phyloP scores from a whole-genome alignment of 495 filamentous ascomycete genomes.

The Penicillium antarcticum region DNA sequence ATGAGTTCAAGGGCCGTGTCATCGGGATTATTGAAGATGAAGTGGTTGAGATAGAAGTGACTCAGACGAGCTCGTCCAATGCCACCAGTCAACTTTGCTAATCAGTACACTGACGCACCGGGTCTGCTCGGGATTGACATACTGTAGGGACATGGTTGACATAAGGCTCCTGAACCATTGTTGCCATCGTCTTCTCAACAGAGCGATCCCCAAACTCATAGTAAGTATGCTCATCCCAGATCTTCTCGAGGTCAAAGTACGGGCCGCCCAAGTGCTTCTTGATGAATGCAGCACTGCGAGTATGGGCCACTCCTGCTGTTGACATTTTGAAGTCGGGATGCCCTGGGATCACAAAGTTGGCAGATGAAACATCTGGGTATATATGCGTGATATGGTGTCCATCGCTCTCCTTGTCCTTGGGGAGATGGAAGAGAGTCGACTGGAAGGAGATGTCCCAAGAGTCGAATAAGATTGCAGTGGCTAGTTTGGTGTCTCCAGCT shows the following conservation, averaged over 20 bases:
- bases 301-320: conserved; percentile 31
- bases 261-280: conserved; percentile 33
- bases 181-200: conserved; percentile 46
- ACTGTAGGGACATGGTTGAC: conserved; percentile 59
- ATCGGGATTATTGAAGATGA: conserved; percentile 68
- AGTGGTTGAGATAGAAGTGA: conserved; percentile 69
- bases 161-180: conserved; percentile 57
- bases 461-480: conserved; percentile 18
- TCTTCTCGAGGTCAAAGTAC: conserved; percentile 57
- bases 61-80: conserved; percentile 60
- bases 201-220: conserved; percentile 38
- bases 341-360: conserved; percentile 31
- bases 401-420: not conserved
- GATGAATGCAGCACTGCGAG: conserved; percentile 30
- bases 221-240: conserved; percentile 56
- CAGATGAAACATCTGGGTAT: conserved; percentile 22
- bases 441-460: conserved; percentile 7
- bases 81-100: conserved; percentile 59
- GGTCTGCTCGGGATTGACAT: conserved; percentile 9
- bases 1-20: conserved; percentile 64
- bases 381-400: conserved; percentile 8
- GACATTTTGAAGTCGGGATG: conserved; percentile 27
- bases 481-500: not conserved
- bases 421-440: conserved; percentile 12
- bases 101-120: no score